Evolutionary conservation across 768 basidiomycete genomes (phyloP).

Genomic region (Panus rudis): DNA sequence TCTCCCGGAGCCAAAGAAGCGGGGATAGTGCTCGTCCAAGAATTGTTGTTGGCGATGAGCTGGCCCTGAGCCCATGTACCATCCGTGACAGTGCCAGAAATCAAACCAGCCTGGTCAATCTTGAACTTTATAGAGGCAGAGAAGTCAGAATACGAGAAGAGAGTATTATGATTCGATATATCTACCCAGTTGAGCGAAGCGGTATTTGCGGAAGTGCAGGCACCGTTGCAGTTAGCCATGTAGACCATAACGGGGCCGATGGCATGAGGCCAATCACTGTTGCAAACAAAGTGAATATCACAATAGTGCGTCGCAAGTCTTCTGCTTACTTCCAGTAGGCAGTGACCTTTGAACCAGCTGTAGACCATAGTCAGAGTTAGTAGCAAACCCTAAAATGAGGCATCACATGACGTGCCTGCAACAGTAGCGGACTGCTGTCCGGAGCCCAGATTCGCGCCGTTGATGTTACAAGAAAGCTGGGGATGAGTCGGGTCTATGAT

Average conservation of each 20-base stretch:
- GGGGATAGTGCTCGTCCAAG: slow-evolving; percentile 21
- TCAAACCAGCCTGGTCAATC: slow-evolving; percentile 29
- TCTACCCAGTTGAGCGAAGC: slow-evolving; percentile 24
- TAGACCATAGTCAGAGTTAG: too few relatives aligned
- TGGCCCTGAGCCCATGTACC: slow-evolving; percentile 30
- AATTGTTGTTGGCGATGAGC: slow-evolving; percentile 28
- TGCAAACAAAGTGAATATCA: neutral
- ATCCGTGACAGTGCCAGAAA: slow-evolving; percentile 22
- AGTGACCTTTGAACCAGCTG: slow-evolving; percentile 30
- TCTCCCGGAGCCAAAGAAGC: slow-evolving; percentile 12
- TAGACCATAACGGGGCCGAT: slow-evolving; percentile 16
- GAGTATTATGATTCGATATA: neutral
- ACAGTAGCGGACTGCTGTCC: slow-evolving; percentile 32
- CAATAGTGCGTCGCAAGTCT: neutral
- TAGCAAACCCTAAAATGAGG: too few relatives aligned
- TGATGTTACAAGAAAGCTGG: slow-evolving; percentile 29
- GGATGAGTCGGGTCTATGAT: slow-evolving; percentile 30
- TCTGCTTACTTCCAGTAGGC: slow-evolving; percentile 31
- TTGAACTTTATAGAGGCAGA: too few relatives aligned
- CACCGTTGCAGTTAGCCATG: slow-evolving; percentile 29
- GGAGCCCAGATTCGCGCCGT: slow-evolving; percentile 26
- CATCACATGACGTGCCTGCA: slow-evolving; percentile 11
- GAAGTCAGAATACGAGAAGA: slow-evolving; percentile 6
- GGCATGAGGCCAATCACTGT: slow-evolving; percentile 2
- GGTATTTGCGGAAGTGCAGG: slow-evolving; percentile 27